phyloP scores from a whole-genome alignment of 2,329 filamentous ascomycete species.

The Stylonectria norvegica region DNA sequence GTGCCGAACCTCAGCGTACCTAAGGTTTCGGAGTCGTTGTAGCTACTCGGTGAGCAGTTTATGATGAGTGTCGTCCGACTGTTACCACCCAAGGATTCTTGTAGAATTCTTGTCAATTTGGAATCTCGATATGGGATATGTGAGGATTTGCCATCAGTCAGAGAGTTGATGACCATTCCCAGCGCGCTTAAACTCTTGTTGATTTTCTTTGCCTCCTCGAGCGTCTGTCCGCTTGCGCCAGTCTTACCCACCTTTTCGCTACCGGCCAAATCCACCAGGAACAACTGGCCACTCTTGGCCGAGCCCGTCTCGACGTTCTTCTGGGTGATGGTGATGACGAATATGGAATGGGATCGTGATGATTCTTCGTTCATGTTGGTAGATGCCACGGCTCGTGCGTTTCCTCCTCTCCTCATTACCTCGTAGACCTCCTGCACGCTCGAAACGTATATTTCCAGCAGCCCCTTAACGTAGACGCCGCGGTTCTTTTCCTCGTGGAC shows the following conservation, averaged over 20 bases:
- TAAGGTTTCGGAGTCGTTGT: constrained; percentile 93
- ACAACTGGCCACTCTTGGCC: constrained; percentile 92
- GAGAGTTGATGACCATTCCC: constrained; percentile 97
- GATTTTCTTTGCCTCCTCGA: constrained; percentile 99
- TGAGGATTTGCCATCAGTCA: constrained; percentile 95
- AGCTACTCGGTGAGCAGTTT: constrained; percentile 98
- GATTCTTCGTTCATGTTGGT: constrained; percentile 99
- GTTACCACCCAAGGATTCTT: constrained; percentile 97
- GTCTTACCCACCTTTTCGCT: constrained; percentile 99
- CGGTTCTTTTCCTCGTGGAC: constrained; percentile 98
- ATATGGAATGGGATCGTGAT: constrained; percentile 96
- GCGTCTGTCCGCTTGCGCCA: constrained; percentile 90
- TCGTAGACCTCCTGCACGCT: constrained; percentile 95
- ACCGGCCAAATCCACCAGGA: constrained; percentile 95
- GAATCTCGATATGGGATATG: constrained; percentile 97
- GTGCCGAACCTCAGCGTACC: constrained; percentile 93
- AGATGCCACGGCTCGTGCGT: constrained; percentile 83
- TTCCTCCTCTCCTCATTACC: constrained; percentile 90
- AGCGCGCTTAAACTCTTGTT: constrained; percentile 98
- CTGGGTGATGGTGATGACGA: constrained; percentile 93
- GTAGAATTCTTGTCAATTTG: constrained; percentile 92
- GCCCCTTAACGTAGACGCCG: constrained; percentile 93
- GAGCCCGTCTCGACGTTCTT: constrained; percentile 97
- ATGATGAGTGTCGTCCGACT: constrained; percentile 97
- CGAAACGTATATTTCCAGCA: constrained; percentile 92